Evolutionary conservation across 1,284 basidiomycete genomes (phyloP).

Genomic region (Violaceomyces palustris): DNA sequence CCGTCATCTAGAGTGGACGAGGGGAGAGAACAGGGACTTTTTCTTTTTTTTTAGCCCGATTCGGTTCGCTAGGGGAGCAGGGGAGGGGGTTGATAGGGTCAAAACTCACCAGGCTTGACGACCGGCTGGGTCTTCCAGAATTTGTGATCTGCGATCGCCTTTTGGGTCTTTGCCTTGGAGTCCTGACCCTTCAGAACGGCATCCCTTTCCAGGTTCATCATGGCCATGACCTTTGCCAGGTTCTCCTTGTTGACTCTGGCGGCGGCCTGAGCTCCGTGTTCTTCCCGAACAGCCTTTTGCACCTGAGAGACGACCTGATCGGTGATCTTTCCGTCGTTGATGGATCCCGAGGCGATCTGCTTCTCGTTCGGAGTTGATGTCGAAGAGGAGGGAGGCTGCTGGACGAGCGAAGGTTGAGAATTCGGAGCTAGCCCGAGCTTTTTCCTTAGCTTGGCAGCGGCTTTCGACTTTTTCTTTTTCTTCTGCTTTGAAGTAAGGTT

Average conservation of each 20-base stretch:
- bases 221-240: constrained; percentile 37
- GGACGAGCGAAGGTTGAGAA: neutral
- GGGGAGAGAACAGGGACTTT: no score
- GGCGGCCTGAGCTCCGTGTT: constrained; percentile 35
- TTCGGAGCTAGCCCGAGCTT: constrained; percentile 33
- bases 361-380: constrained; percentile 5
- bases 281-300: constrained; percentile 19
- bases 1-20: no score
- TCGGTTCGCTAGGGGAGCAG: no score
- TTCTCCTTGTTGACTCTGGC: constrained; percentile 27
- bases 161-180: constrained; percentile 29
- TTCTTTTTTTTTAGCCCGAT: no score
- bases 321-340: constrained; percentile 15
- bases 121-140: constrained; percentile 64
- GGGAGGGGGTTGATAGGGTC: constrained; percentile 22
- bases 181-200: constrained; percentile 37
- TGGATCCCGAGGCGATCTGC: constrained; percentile 14
- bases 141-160: constrained; percentile 46
- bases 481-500: constrained; percentile 25
- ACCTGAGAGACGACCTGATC: constrained; percentile 35
- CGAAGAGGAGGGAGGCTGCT: neutral
- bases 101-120: constrained; percentile 73
- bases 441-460: constrained; percentile 36
- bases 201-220: constrained; percentile 41
- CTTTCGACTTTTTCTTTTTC: constrained; percentile 43